A percentile compares a stretch with the other conserved stretches of the same genome.
phyloP scores from a whole-genome alignment of 768 basidiomycete genomes.

The Tricholoma furcatifolium region DNA sequence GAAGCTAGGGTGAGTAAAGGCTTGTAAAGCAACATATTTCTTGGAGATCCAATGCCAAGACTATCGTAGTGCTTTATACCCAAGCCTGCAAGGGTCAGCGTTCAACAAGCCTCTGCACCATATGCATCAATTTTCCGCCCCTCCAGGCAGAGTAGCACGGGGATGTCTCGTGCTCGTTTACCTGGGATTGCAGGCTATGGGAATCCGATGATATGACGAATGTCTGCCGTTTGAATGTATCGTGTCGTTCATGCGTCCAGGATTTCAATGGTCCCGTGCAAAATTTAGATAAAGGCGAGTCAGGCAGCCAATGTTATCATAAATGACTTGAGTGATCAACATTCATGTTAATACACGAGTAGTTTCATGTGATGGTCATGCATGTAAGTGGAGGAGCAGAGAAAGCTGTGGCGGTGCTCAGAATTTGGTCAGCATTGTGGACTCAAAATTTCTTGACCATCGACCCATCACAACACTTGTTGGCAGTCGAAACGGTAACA shows the following conservation, averaged over 20 bases:
- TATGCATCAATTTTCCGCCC: slow-evolving; percentile 1
- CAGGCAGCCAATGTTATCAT: too few species aligned
- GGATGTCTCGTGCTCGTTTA: neutral
- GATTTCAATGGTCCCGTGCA: neutral
- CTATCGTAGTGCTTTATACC: slow-evolving; percentile 2
- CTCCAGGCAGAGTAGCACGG: neutral
- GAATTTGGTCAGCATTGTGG: too few species aligned
- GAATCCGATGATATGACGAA: slow-evolving; percentile 17
- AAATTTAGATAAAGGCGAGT: neutral
- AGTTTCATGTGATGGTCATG: neutral
- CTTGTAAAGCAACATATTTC: slow-evolving; percentile 12
- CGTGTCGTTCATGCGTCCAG: neutral
- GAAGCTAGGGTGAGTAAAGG: slow-evolving; percentile 8
- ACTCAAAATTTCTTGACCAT: neutral
- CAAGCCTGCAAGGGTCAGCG: too few species aligned
- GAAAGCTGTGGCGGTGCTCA: too few species aligned
- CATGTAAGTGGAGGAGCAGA: neutral
- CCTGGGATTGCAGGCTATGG: neutral
- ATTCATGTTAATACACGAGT: too few species aligned
- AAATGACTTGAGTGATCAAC: neutral
- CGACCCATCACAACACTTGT: neutral
- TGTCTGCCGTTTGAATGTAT: neutral
- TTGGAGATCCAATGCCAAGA: neutral
- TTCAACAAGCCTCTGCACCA: neutral
- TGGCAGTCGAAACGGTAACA: neutral